Evolutionary conservation across 306 rosid genomes (phyloP), one percentile per base, ranked within the genome.

Genomic region (barrel medic (Medicago truncatula)): DNA sequence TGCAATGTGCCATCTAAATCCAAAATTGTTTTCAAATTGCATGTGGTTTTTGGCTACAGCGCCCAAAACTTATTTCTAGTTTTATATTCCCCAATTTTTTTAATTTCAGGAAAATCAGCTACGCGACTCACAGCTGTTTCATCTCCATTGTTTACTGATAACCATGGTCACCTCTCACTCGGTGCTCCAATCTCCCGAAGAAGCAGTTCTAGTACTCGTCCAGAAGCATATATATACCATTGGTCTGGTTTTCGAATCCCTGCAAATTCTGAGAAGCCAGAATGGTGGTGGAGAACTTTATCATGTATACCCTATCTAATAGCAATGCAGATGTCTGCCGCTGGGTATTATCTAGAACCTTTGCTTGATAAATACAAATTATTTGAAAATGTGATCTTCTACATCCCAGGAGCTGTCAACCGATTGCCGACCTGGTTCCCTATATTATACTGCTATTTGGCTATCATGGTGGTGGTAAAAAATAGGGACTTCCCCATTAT

Each of bases 281-380:
- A 87, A 63, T 94, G 98, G 98, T 88, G 96, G 97, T 88, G 92
- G 96, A 89, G 98, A 75, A 87, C 90, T 76, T 74, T 94, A 76
- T 90, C 91, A 11, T 89, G 96, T 54, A 8, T 87, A 57, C 98
- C 98, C 52, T 91, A 94, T 77, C 82, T 94, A 36, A 25, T 86
- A 7, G 87, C 97, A 47, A 28, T 89, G 81, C 89, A 87, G 84
- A 82, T 87, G 84, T 91, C 98, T 8, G 93, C 86, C 20, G 76
- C 96, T 36, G 97, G 96, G 65, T 76, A 80, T 58, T 90, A 69
- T 75, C 59, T 94, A 47, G 83, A 79, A 56, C 97, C 91, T 65
- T 76, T 91, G 13, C 31, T 88, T 47, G 90, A 80, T 25, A 91
- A 83, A 56, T 84, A 81, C 0, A 81, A 86, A 14, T 20, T 53